Percentiles rank a stretch among this genome's conserved stretches.
Evolutionary conservation across 805 yeast species (phyloP).

Genomic region (Starmerella potacharoeniae): DNA sequence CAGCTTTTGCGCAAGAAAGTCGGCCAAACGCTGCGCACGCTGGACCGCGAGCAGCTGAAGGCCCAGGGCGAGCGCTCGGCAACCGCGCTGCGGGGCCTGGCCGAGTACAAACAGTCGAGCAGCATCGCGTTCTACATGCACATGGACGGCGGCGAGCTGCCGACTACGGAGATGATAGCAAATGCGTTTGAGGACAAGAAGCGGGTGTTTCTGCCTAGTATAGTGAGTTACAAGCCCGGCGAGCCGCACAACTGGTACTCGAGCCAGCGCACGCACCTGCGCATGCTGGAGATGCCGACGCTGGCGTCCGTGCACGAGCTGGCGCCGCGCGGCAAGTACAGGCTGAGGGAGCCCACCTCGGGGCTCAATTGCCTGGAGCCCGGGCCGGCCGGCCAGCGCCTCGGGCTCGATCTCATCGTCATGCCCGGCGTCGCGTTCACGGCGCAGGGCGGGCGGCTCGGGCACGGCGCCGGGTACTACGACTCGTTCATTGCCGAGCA

Average conservation of each 20-base stretch:
- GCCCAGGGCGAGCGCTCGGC: conserved; percentile 19
- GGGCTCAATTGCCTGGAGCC: conserved; percentile 21
- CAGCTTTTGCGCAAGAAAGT: conserved; percentile 15
- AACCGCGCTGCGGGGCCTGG: conserved; percentile 22
- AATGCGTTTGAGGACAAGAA: conserved; percentile 42
- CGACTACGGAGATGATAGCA: conserved; percentile 45
- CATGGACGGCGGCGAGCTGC: conserved; percentile 62
- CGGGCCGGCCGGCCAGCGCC: conserved; percentile 27
- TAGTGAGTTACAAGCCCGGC: conserved; percentile 25
- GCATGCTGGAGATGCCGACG: conserved; percentile 43
- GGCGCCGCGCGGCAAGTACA: conserved; percentile 56
- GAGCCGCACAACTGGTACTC: conserved; percentile 17
- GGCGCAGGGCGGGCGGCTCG: conserved; percentile 43
- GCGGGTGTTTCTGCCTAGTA: conserved; percentile 30
- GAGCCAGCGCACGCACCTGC: conserved; percentile 35
- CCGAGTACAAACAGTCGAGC: conserved; percentile 36
- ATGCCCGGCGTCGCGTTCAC: conserved; percentile 84
- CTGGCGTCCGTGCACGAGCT: conserved; percentile 37
- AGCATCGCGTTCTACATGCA: conserved; percentile 61
- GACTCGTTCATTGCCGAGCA: conserved; percentile 56
- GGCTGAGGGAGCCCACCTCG: conserved; percentile 54
- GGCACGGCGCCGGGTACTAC: conserved; percentile 91
- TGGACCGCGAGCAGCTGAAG: conserved; percentile 5
- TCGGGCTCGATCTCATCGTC: conserved; percentile 51
- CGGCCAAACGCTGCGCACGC: background rate